Evolutionary conservation across 768 basidiomycete genomes (phyloP), one percentile per base, ranked within the genome.

Genomic region (Aureoboletus auriporus): DNA sequence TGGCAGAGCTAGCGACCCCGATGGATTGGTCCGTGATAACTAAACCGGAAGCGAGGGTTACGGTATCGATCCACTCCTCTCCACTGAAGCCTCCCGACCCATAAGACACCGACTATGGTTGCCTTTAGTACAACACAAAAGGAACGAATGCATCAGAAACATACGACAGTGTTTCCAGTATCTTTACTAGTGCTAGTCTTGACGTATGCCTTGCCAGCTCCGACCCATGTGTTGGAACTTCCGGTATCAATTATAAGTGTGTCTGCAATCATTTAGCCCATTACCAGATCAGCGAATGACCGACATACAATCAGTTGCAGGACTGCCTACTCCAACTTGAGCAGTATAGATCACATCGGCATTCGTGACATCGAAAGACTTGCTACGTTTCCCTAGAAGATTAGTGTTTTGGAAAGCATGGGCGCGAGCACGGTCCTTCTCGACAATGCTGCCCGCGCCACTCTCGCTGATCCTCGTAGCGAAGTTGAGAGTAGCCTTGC

Each of bases 151-250:
- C 10, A 20, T 12, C 3, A 16, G 27, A 48, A 14, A 47, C 53
- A 14, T 47, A 57, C 56, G 12, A 61, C 49, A 28, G 41, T 40
- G 11, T 46, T 34, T 2, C 61, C 61, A 11, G 57, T 60, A 46
- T 45, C 26, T 20, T 39, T 12, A 23, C 54, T 50, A 8, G 46
- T 49, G 35, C 16, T 51, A 11, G 34, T n/a, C n/a, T 12, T 12
- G 13, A 16, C 20, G 45, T 61, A 62, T 23, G 42, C 14, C 6
- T 42, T 44, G 28, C 13, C 43, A 33, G 61, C 56, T 33, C 62
- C 62, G 16, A 64, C 33, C 61, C 61, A 64, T 6, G 62, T 64
- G 44, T 63, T 64, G 26, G 59, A 52, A 38, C 62, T 64, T 23
- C 62, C 62, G 13, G 62, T 64, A 46, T 64, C 62, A 31, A 64